phyloP scores from a whole-genome alignment of 176 grass and related monocot species.

The Triticum aestivum region IWGSC_CS_RefSeq_v2.1 NC_057800.1:584096505-584097004 shows the following conservation, averaged over 20 bases:
- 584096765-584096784: not conserved
- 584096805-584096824: not conserved
- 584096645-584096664: not conserved
- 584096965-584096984: not conserved
- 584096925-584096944: not conserved
- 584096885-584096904: not conserved
- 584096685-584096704: not conserved
- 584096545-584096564: not conserved
- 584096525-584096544: not conserved
- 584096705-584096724: constrained; percentile 18
- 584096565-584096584: not conserved
- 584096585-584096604: not conserved
- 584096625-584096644: not conserved
- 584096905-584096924: not conserved
- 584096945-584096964: not conserved
- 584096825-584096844: not conserved
- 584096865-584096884: not conserved
- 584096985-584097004: not conserved
- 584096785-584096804: not conserved
- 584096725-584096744: not conserved
- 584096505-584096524: not conserved
- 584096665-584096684: constrained; percentile 26
- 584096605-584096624: not conserved
- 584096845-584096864: not conserved
- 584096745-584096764: constrained; percentile 2